Base-by-base conservation (phyloP, 768 basidiomycete genomes). In the Porphyrellus cyaneotinctus region DNA sequence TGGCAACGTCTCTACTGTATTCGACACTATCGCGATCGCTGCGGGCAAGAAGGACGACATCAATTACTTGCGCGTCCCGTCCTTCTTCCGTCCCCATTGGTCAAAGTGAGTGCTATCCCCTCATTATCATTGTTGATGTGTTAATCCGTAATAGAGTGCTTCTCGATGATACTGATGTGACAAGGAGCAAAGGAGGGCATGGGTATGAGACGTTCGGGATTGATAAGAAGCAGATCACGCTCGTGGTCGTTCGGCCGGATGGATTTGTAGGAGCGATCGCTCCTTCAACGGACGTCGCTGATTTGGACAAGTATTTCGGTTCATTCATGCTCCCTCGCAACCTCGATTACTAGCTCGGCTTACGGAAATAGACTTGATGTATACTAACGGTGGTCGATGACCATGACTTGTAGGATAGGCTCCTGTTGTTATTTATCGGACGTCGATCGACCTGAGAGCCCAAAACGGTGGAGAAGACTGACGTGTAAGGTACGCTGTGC, bases 261-360 rank as follows among this genome's bases (percentile, higher is more conserved):
- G 73, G 75, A 32, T 75, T 73, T 49, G 66, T 75, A 2, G 74
- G 74, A 15, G 62, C 64, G 38, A 51, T 75, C 24, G 64, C 59
- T n/a, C 65, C 70, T 13, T 63, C 69, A 20, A 56, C 41, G 18
- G 58, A 51, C 15, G 12, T 64, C 36, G 48, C 38, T 6, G 72
- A 74, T n/a, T 42, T 87, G 41, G 68, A 74, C 30, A 20, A 22
- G 2, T 87, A 86, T 59, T 81, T 87, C 35, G 59, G 64, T 1
- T 61, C 64, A 1, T 84, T 86, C 60, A 66, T 78, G 64, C 51
- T 64, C 22, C 33, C 66, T 47, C 45, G 14, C 14, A 15, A n/a
- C 17, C 28, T 13, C 13, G 24, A 33, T 24, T 38, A 43, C 35
- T 43, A 28, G 26, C 9, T 28, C 4, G 26, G 9, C 9, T 28